phyloP scores from a whole-genome alignment of 148 eudicot species.

The Drosera capensis region DNA sequence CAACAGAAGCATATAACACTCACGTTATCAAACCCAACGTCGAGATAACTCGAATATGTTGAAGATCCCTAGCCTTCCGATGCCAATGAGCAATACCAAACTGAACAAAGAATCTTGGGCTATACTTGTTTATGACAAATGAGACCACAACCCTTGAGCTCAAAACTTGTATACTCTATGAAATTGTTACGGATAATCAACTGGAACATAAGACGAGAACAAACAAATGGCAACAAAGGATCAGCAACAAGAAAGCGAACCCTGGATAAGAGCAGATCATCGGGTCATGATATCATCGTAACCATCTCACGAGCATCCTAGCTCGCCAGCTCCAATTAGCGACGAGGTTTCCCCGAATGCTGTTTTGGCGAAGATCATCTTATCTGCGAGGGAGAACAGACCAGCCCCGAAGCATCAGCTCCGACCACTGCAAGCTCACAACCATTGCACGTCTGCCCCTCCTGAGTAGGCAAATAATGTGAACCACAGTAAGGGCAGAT shows the following conservation, averaged over 20 bases:
- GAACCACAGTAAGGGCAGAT: constrained; percentile 74
- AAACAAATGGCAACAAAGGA: not conserved
- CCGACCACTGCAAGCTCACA: constrained; percentile 77
- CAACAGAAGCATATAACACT: too few species aligned
- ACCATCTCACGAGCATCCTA: not conserved
- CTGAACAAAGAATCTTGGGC: constrained; percentile 13
- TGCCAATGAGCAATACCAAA: too few species aligned
- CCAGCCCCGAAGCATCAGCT: constrained; percentile 84
- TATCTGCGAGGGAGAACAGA: constrained; percentile 78
- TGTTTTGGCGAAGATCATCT: constrained; percentile 22
- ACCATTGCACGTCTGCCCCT: constrained; percentile 67
- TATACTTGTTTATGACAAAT: constrained; percentile 19
- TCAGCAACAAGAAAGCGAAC: not conserved
- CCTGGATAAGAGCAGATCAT: too few species aligned
- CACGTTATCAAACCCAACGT: too few species aligned
- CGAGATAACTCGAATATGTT: too few species aligned
- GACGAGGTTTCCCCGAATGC: not conserved
- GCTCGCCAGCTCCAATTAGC: not conserved
- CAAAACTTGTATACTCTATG: constrained; percentile 26
- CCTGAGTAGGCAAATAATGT: constrained; percentile 63
- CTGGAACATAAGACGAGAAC: not conserved
- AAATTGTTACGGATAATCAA: constrained; percentile 15
- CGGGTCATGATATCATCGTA: not conserved
- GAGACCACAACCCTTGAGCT: constrained; percentile 18
- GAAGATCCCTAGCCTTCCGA: too few species aligned